A percentile compares a stretch with the other conserved stretches of the same genome.
phyloP scores from a whole-genome alignment of 306 rosid species.

The Luffa acutangula region DNA sequence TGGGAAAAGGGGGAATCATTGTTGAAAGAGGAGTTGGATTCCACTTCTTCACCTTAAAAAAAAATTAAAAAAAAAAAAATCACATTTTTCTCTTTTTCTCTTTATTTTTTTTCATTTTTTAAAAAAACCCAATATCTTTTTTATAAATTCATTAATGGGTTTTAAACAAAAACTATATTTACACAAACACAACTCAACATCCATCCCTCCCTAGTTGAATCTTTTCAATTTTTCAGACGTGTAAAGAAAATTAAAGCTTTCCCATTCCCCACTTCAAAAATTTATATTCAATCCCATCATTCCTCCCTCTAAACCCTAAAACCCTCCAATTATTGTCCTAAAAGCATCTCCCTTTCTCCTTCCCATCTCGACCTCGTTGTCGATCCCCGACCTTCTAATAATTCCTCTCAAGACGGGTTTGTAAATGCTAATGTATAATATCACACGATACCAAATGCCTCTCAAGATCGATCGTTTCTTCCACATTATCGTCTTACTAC shows the following conservation, averaged over 20 bases:
- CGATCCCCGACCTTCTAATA: neutral
- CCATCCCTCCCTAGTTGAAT: neutral
- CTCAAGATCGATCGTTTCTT: neutral
- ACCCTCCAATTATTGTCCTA: slow-evolving; percentile 4
- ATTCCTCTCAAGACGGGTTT: neutral
- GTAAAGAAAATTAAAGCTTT: slow-evolving; percentile 43
- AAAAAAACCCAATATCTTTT: slow-evolving; percentile 31
- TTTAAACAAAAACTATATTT: neutral
- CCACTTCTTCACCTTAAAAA: slow-evolving; percentile 38
- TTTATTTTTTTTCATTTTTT: neutral
- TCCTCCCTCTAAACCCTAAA: neutral
- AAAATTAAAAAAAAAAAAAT: neutral
- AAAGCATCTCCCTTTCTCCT: neutral
- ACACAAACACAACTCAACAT: slow-evolving; percentile 1
- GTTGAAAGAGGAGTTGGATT: slow-evolving; percentile 94
- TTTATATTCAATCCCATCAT: neutral
- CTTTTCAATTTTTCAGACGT: slow-evolving; percentile 27
- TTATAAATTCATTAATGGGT: slow-evolving; percentile 16
- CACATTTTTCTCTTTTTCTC: neutral
- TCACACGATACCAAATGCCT: neutral
- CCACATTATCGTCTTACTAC: neutral
- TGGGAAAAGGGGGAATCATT: slow-evolving; percentile 9
- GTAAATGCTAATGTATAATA: neutral
- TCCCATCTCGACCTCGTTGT: neutral
- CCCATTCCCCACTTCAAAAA: slow-evolving; percentile 18